Base-by-base conservation (phyloP, 768 basidiomycete genomes). In the Suillus subluteus region DNA sequence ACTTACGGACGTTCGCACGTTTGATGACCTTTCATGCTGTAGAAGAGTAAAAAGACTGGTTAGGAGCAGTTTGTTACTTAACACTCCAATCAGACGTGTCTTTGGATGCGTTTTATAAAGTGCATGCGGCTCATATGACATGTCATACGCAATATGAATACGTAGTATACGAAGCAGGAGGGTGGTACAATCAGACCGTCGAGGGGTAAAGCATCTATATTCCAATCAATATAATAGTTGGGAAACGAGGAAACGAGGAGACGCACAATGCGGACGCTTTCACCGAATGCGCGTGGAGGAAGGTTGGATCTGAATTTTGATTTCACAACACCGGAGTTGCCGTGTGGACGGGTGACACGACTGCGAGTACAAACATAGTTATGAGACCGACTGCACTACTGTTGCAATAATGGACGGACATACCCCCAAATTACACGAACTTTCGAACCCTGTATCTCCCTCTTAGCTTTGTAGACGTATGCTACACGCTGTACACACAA, bases 351-450 rank as follows among this genome's bases (percentile, higher is more conserved):
- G 68, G 95, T 95, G 70, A 97, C 89, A 73, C 95, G 94, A 75
- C 95, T 94, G 62, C 12, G 2, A 23, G 46, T 54, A 32, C 8
- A 58, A 66, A 16, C 13, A 13, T 21, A 59, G 62, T 68, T 40
- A 40, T 54, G 32, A 48, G 65, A 52, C 23, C 26, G 16, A 58
- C 9, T 13, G 16, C 13, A 50, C 30, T 38, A 30, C 26, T 32
- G 15, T 37, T 37, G 12, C 26, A 41, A 23, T 37, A 26, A 16
- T 48, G 30, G 54, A 50, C n/a, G 7, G 8, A 83, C 90, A 76
- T 73, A 94, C 94, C 96, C 98, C 96, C 96, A 99, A 85, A 99
- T 98, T 69, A 99, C 95, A 72, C 98, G 93, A 76, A 98, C 84
- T 82, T 96, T 96, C 72, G 95, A 93, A 67, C 98, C 98, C 79